Base-by-base conservation (phyloP, 1,284 basidiomycete species). In the Irpex lacteus region DNA sequence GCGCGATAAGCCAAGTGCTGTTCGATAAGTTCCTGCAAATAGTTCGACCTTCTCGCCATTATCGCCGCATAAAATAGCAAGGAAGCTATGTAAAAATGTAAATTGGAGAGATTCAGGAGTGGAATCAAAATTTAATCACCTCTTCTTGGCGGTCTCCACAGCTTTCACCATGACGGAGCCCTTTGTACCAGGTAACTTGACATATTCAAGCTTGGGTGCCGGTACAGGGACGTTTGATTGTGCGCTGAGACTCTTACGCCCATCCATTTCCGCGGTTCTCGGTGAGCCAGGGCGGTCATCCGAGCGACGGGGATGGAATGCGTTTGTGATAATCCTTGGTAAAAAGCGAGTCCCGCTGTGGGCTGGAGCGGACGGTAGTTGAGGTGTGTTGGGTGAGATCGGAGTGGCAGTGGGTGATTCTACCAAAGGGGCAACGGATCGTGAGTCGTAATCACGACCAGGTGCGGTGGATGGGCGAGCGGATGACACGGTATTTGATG, bases 41-140 rank as follows among this genome's bases (percentile, higher is more conserved):
- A 95, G 79, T 71, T 95, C 93, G 59, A 95, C 92, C 71, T 95
- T 92, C 77, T 95, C 93, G n/a, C 92, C 93, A 68, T 87, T 90
- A 49, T 95, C 94, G n/a, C 93, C 93, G 68, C 94, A 95, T 0
- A 95, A 82, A 69, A 95, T 95, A 4, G 94, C 93, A 34, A 95
- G 82, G 78, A 94, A 94, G 73, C 92, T 94, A 66, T 0, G 7
- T 26, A 26, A 47, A 62, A 49, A 47, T 15, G 32, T 15, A 32
- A 47, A 37, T 58, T 32, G 3, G 26, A 26, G 18, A 61, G 38
- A n/a, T 59, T 38, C 13, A 50, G 18, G 15, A 49, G 18, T 7
- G 4, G 7, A 50, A 40, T 15, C 57, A 26, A 13, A 8, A 36
- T 60, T 59, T 60, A 38, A 77, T 62, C 67, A 92, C 88, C 94